Evolutionary conservation across 108 stramenopile genomes (phyloP).

Genomic region (Cyclotella atomus): DNA sequence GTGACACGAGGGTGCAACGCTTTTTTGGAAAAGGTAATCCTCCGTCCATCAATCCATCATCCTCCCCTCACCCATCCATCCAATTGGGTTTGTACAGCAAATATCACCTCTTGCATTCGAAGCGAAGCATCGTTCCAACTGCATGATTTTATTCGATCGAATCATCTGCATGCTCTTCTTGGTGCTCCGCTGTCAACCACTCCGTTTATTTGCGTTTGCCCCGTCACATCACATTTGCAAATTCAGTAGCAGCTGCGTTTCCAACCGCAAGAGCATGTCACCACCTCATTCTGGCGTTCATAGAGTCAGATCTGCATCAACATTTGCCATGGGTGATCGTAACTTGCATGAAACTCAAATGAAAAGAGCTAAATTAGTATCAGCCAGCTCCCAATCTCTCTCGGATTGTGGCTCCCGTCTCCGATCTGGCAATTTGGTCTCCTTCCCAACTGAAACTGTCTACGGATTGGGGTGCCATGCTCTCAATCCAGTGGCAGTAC

Average conservation of each 20-base stretch:
- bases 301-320: background rate
- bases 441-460: conserved; percentile 98
- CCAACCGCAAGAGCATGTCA: background rate
- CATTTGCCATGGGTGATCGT: background rate
- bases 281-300: background rate
- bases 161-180: background rate
- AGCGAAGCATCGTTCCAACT: too few relatives aligned
- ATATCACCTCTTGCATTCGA: too few relatives aligned
- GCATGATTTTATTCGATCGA: conserved; percentile 1
- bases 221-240: background rate
- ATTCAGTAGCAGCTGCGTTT: background rate
- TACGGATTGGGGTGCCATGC: conserved; percentile 99
- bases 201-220: background rate
- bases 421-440: conserved; percentile 72
- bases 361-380: conserved; percentile 27
- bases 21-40: too few relatives aligned
- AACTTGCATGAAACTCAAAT: background rate
- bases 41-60: too few relatives aligned
- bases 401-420: conserved; percentile 69
- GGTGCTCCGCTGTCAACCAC: background rate
- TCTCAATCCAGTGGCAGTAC: conserved; percentile 81
- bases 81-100: too few relatives aligned
- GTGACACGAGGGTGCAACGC: too few relatives aligned
- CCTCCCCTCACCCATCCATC: too few relatives aligned
- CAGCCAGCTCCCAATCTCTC: conserved; percentile 49